Percentiles rank a stretch among this genome's conserved stretches.
phyloP scores from a whole-genome alignment of 192 early-diverging fungal species.

The Backusella sp. region DNA sequence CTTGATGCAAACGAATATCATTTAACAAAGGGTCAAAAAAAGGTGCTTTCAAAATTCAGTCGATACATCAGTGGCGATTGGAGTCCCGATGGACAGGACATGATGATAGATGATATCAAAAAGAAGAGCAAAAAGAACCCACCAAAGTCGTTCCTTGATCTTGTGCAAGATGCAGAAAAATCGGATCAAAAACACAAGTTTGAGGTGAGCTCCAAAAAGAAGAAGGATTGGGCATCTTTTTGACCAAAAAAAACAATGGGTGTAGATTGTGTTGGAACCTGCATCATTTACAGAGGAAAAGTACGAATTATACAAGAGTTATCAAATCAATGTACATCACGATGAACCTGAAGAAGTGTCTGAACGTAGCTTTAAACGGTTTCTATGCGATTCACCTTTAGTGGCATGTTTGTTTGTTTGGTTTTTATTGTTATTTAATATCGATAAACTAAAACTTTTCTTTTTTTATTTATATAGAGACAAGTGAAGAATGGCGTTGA shows the following conservation, averaged over 20 bases:
- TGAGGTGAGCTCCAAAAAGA: not conserved
- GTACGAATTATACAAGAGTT: constrained; percentile 74
- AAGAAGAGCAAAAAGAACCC: constrained; percentile 24
- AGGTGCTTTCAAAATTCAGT: constrained; percentile 63
- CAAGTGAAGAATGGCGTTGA: constrained; percentile 18
- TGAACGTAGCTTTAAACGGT: constrained; percentile 52
- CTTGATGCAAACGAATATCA: constrained; percentile 55
- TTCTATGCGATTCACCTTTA: constrained; percentile 79
- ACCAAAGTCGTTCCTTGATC: constrained; percentile 11
- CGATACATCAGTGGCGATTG: constrained; percentile 48
- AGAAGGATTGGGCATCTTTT: not conserved
- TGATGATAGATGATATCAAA: not conserved
- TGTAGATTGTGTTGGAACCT: constrained; percentile 57
- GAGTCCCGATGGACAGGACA: constrained; percentile 14
- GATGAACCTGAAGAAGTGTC: constrained; percentile 60
- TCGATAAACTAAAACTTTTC: not conserved
- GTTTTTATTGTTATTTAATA: not conserved
- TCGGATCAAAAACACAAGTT: not conserved
- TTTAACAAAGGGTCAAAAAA: constrained; percentile 62
- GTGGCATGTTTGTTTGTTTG: constrained; percentile 27
- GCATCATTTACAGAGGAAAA: constrained; percentile 73
- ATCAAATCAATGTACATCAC: constrained; percentile 81
- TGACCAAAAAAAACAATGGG: no score
- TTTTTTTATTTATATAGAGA: not conserved
- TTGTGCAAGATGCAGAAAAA: not conserved